phyloP scores from a whole-genome alignment of 23 red algal species.

The Cyanidium caldarium region DNA sequence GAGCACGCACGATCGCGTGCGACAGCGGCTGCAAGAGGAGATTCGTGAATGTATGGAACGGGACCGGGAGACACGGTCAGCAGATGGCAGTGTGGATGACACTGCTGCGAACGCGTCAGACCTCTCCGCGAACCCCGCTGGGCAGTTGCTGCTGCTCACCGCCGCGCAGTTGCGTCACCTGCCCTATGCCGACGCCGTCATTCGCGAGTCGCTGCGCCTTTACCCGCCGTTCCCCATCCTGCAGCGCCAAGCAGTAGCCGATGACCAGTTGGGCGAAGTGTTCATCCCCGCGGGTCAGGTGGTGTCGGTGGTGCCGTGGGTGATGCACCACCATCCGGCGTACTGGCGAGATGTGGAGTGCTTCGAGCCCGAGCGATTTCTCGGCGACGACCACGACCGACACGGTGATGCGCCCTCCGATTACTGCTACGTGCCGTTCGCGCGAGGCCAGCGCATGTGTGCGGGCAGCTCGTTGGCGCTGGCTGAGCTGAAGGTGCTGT shows the following conservation, averaged over 20 bases:
- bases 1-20: constrained; percentile 22
- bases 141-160: background rate
- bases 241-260: constrained; percentile 37
- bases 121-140: background rate
- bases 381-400: background rate
- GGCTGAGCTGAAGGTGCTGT: constrained; percentile 69
- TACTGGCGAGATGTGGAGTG: constrained; percentile 42
- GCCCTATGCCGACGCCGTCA: constrained; percentile 35
- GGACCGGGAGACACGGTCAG: background rate
- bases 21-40: constrained; percentile 24
- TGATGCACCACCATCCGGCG: constrained; percentile 65
- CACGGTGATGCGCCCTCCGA: constrained; percentile 68
- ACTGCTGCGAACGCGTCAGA: constrained; percentile 1
- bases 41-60: background rate
- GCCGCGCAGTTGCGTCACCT: constrained; percentile 16
- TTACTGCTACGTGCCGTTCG: constrained; percentile 78
- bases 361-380: constrained; percentile 62
- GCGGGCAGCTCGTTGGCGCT: constrained; percentile 65
- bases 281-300: constrained; percentile 22
- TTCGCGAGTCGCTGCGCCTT: constrained; percentile 65
- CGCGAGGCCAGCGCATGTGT: constrained; percentile 73
- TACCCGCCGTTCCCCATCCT: constrained; percentile 91
- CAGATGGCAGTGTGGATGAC: background rate
- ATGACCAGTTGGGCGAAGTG: constrained; percentile 37
- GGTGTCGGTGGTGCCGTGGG: constrained; percentile 89